Evolutionary conservation across 2,329 filamentous ascomycete species (phyloP).

Genomic region (Aspergillus quadricinctus): DNA sequence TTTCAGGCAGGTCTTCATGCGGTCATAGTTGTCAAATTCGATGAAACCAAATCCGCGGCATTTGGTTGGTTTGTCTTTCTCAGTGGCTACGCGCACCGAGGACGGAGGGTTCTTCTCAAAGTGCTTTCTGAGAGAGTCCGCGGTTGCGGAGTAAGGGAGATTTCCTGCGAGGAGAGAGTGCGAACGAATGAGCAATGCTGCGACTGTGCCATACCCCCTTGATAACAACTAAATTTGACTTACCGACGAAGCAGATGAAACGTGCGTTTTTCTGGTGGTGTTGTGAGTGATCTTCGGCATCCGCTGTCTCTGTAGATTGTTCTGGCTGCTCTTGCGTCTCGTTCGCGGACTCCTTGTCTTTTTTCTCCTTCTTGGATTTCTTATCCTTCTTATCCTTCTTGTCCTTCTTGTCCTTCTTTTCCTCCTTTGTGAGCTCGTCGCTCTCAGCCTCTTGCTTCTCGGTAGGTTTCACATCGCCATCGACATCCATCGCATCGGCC

Average conservation of each 20-base stretch:
- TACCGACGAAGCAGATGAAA: slow-evolving; percentile 76
- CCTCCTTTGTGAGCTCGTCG: slow-evolving; percentile 17
- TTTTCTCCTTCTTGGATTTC: slow-evolving; percentile 27
- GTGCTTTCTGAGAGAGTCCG: slow-evolving; percentile 64
- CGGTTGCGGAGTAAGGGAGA: slow-evolving; percentile 78
- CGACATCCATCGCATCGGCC: slow-evolving; percentile 5
- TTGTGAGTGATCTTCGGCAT: slow-evolving; percentile 12
- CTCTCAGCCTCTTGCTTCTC: slow-evolving; percentile 17
- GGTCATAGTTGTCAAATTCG: slow-evolving; percentile 80
- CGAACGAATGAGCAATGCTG: neutral
- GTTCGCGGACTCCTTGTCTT: slow-evolving; percentile 24
- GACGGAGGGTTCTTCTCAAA: slow-evolving; percentile 71
- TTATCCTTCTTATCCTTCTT: slow-evolving; percentile 18
- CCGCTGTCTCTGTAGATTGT: slow-evolving; percentile 13
- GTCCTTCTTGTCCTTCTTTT: slow-evolving; percentile 6
- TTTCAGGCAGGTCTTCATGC: slow-evolving; percentile 89
- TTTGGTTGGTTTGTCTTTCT: slow-evolving; percentile 58
- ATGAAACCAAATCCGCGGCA: slow-evolving; percentile 80
- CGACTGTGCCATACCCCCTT: neutral
- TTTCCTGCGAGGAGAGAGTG: slow-evolving; percentile 56
- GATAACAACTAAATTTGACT: slow-evolving; percentile 13
- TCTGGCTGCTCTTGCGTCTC: slow-evolving; percentile 20
- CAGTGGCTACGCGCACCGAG: slow-evolving; percentile 68
- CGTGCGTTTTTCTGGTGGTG: slow-evolving; percentile 44
- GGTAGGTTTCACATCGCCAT: slow-evolving; percentile 9